Conservation (phyloP, 1,139 yeast genomes). For the Candida sanyaensis region DNA sequence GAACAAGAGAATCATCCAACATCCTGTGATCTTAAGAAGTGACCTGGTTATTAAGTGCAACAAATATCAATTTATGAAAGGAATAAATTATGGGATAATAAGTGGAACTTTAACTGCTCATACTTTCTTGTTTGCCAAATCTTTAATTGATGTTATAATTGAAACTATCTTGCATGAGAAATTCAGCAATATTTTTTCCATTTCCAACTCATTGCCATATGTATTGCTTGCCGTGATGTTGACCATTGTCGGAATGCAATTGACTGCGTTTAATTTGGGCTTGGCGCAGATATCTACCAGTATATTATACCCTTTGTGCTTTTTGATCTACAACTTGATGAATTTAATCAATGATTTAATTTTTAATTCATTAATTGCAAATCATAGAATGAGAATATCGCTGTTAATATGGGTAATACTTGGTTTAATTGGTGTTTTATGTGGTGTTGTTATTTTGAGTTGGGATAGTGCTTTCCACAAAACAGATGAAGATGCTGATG, state of each 20-base stretch:
- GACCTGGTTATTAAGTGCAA: slow-evolving; percentile 10
- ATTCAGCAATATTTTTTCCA: slow-evolving; percentile 22
- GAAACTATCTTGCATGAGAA: slow-evolving; percentile 41
- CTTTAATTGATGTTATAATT: slow-evolving; percentile 69
- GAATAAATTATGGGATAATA: slow-evolving; percentile 64
- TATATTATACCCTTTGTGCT: slow-evolving; percentile 79
- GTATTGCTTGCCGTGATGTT: slow-evolving; percentile 60
- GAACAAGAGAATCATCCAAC: slow-evolving; percentile 7
- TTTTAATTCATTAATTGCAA: slow-evolving; percentile 39
- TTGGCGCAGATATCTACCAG: slow-evolving; percentile 74
- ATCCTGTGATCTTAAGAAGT: slow-evolving; percentile 7
- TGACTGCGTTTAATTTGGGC: slow-evolving; percentile 75
- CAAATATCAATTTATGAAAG: slow-evolving; percentile 40
- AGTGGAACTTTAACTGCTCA: slow-evolving; percentile 87
- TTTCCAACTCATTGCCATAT: slow-evolving; percentile 38
- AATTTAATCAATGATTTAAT: slow-evolving; percentile 74
- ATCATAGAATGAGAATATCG: slow-evolving; percentile 28
- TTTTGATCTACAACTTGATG: slow-evolving; percentile 76
- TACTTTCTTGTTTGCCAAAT: slow-evolving; percentile 80
- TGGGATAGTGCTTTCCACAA: slow-evolving; percentile 44
- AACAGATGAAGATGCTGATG: not conserved
- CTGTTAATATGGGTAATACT: slow-evolving; percentile 39
- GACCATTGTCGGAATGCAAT: slow-evolving; percentile 70
- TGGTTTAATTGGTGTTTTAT: slow-evolving; percentile 40
- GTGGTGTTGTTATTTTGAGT: slow-evolving; percentile 45